phyloP scores from a whole-genome alignment of 2,329 filamentous ascomycete genomes.

The Lojkania enalia region DNA sequence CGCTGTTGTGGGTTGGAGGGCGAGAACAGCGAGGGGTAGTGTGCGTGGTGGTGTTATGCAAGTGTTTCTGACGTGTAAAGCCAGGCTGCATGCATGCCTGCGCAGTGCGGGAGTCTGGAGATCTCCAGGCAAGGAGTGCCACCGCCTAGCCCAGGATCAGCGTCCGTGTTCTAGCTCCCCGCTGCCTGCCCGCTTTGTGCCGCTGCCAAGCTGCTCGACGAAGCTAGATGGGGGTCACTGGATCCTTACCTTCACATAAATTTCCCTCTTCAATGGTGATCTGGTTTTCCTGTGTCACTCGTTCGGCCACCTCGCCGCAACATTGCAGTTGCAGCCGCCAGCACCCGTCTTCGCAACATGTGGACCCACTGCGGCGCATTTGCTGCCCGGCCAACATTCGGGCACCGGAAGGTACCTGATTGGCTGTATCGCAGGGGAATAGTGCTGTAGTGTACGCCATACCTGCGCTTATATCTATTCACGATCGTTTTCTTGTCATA shows the following conservation, averaged over 20 bases:
- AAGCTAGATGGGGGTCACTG: too few relatives aligned
- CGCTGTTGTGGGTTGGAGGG: background rate
- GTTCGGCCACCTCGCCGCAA: too few relatives aligned
- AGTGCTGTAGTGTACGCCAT: too few relatives aligned
- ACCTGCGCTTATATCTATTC: too few relatives aligned
- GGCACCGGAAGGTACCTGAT: slow-evolving; percentile 6
- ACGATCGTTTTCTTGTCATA: too few relatives aligned
- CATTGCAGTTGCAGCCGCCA: background rate
- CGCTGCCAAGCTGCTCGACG: too few relatives aligned
- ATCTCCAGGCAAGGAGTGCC: slow-evolving; percentile 5
- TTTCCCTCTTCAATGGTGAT: too few relatives aligned
- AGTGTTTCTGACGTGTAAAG: slow-evolving; percentile 22
- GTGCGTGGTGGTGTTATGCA: slow-evolving; percentile 14
- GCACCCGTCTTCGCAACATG: background rate
- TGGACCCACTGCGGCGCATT: slow-evolving; percentile 3
- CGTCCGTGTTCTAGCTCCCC: background rate
- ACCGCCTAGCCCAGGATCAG: slow-evolving; percentile 2
- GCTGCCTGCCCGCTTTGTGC: background rate
- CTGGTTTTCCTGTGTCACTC: too few relatives aligned
- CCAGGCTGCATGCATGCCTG: slow-evolving; percentile 9
- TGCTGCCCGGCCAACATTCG: background rate
- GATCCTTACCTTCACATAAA: too few relatives aligned
- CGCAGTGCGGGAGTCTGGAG: background rate
- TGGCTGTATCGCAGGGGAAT: too few relatives aligned
- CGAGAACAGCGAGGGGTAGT: background rate